Percentiles rank a stretch among this genome's conserved stretches.
These are phyloP conservation scores for Mortierella sp. DNA, from an alignment of 371 early-diverging fungal genomes.

Conservation along the genomic window DNA sequence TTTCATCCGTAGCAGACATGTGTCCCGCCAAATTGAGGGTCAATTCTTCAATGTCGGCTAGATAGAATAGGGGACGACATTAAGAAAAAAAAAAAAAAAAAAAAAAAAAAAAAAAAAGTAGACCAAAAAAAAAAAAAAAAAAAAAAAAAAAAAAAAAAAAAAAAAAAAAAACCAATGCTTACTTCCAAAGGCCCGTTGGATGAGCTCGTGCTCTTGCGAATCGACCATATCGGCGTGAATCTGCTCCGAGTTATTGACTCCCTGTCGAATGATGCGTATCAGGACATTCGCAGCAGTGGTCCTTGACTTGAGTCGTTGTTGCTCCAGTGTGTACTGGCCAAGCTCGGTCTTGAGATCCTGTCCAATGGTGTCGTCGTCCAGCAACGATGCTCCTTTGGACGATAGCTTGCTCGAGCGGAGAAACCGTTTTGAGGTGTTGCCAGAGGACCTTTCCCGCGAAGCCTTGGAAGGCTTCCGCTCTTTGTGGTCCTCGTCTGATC, in stretches of 20 bases:
- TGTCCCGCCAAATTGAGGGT: constrained; percentile 19
- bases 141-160: neutral
- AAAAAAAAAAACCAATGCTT: neutral
- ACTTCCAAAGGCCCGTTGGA: constrained; percentile 47
- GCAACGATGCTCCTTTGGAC: neutral
- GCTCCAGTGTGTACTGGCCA: constrained; percentile 26
- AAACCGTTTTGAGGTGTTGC: neutral
- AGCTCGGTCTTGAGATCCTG: constrained; percentile 21
- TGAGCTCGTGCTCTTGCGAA: constrained; percentile 37
- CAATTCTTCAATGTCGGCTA: constrained; percentile 37
- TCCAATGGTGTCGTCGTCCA: constrained; percentile 20
- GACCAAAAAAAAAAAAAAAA: neutral
- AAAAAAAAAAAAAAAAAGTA: neutral
- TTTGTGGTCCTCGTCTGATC: neutral
- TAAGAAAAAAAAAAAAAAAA: neutral
- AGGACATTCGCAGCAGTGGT: constrained; percentile 35
- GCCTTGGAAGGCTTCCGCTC: neutral
- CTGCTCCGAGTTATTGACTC: constrained; percentile 36
- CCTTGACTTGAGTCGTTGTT: constrained; percentile 24
- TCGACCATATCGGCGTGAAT: constrained; percentile 38
- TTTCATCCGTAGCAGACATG: constrained; percentile 30
- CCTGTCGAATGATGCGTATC: constrained; percentile 26
- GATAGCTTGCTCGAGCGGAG: neutral
- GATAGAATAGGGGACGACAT: neutral
- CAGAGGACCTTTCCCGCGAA: neutral